phyloP scores from a whole-genome alignment of 768 basidiomycete genomes.

The Russula sp. region DNA sequence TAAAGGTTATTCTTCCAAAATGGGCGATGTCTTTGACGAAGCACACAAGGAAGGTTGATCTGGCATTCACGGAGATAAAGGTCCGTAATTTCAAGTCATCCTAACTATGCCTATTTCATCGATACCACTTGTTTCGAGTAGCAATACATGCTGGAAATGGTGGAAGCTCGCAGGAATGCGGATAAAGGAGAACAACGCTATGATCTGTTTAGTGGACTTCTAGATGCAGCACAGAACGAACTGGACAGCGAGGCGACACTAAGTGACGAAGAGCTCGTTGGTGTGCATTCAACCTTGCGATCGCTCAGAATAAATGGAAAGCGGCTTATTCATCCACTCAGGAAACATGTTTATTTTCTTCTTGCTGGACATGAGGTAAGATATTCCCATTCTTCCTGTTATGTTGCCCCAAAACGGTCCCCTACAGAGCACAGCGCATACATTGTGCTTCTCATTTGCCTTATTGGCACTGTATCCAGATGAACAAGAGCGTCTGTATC shows the following conservation, averaged over 20 bases:
- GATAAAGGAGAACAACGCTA: constrained; percentile 30
- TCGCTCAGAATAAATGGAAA: not conserved
- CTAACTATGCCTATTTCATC: not conserved
- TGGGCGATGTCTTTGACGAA: constrained; percentile 43
- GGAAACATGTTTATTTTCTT: constrained; percentile 37
- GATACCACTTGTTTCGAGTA: not conserved
- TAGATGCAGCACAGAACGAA: constrained; percentile 30
- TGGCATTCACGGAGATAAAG: constrained; percentile 46
- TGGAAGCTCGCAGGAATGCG: constrained; percentile 23
- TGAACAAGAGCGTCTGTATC: constrained; percentile 42
- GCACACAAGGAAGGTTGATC: constrained; percentile 35
- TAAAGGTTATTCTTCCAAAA: constrained; percentile 42
- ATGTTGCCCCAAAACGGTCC: not conserved
- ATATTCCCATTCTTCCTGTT: not conserved
- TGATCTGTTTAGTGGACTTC: constrained; percentile 35
- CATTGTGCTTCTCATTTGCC: constrained; percentile 41
- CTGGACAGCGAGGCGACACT: constrained; percentile 23
- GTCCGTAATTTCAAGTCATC: constrained; percentile 32
- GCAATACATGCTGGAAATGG: constrained; percentile 36
- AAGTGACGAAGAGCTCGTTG: constrained; percentile 31
- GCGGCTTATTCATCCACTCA: not conserved
- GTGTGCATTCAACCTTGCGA: not conserved
- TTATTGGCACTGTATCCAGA: constrained; percentile 44
- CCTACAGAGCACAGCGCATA: constrained; percentile 40
- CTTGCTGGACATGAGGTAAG: constrained; percentile 38